Evolutionary conservation across 768 basidiomycete genomes (phyloP).

Genomic region (Phanerochaete sordida): DNA sequence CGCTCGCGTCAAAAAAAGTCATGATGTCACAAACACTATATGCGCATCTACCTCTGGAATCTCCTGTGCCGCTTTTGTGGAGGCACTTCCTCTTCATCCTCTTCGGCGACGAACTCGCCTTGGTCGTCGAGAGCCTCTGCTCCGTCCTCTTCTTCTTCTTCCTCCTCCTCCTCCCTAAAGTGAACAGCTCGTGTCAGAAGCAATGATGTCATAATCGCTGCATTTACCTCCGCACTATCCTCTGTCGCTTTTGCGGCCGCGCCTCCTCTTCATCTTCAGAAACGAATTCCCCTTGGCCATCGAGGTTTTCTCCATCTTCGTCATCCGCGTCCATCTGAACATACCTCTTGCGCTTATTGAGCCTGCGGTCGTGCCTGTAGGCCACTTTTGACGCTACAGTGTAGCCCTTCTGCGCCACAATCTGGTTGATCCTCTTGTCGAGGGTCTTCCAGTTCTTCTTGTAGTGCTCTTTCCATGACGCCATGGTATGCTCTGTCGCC

Average conservation of each 20-base stretch:
- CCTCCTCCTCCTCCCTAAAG: not conserved
- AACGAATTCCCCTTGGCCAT: not conserved
- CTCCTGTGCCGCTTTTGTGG: no score
- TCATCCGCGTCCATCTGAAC: not conserved
- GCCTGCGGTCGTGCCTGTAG: not conserved
- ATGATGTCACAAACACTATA: no score
- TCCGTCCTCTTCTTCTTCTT: no score
- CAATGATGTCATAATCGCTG: not conserved
- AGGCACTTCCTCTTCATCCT: no score
- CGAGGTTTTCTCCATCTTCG: not conserved
- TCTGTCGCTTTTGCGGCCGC: not conserved
- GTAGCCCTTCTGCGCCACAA: slow-evolving; percentile 4
- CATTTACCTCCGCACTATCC: not conserved
- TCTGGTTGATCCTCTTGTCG: slow-evolving; percentile 14
- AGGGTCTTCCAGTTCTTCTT: slow-evolving; percentile 16
- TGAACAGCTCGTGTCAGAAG: not conserved
- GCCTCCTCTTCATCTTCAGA: not conserved
- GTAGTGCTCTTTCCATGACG: slow-evolving; percentile 22
- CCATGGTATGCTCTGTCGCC: slow-evolving; percentile 15
- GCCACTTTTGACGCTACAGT: not conserved
- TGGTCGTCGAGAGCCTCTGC: not conserved
- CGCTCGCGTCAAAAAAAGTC: no score
- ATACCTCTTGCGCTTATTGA: not conserved
- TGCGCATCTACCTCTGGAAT: no score
- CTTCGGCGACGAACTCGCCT: no score